Conservation (phyloP, 805 yeast species). For the Metschnikowia arizonensis region DNA sequence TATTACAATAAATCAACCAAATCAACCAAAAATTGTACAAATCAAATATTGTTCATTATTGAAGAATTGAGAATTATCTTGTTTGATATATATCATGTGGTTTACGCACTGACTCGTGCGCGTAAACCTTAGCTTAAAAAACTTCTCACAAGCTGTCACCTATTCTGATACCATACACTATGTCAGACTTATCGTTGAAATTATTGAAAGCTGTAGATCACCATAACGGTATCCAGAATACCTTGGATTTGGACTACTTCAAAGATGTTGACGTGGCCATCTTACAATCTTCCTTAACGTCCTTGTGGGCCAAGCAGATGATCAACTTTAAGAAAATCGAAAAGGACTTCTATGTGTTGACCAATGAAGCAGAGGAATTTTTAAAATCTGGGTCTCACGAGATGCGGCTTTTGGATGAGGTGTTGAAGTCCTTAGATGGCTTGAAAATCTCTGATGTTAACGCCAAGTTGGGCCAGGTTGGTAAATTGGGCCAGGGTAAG, state of each 20-base stretch:
- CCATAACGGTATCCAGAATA: slow-evolving; percentile 58
- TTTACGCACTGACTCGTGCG: slow-evolving; percentile 5
- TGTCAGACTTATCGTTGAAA: slow-evolving; percentile 66
- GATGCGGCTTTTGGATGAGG: slow-evolving; percentile 69
- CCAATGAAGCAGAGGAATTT: slow-evolving; percentile 79
- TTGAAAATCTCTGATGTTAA: slow-evolving; percentile 75
- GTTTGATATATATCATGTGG: no score
- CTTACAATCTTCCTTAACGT: slow-evolving; percentile 78
- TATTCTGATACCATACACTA: slow-evolving; percentile 18
- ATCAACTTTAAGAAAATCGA: slow-evolving; percentile 70
- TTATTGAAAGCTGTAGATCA: slow-evolving; percentile 62
- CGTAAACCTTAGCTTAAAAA: slow-evolving; percentile 16
- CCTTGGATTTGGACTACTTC: slow-evolving; percentile 54
- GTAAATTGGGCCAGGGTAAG: slow-evolving; percentile 91
- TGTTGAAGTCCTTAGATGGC: slow-evolving; percentile 70
- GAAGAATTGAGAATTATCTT: no score
- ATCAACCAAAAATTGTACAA: no score
- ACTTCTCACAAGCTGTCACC: slow-evolving; percentile 10
- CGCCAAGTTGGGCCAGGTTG: slow-evolving; percentile 71
- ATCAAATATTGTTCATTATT: no score
- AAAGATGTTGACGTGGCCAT: slow-evolving; percentile 60
- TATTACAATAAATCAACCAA: no score
- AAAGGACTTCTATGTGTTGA: slow-evolving; percentile 67
- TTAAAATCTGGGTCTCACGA: slow-evolving; percentile 86
- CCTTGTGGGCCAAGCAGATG: slow-evolving; percentile 81